A percentile compares a stretch with the other conserved stretches of the same genome.
phyloP scores from a whole-genome alignment of 148 eudicot species.

The Rhododendron mucronatum region DNA sequence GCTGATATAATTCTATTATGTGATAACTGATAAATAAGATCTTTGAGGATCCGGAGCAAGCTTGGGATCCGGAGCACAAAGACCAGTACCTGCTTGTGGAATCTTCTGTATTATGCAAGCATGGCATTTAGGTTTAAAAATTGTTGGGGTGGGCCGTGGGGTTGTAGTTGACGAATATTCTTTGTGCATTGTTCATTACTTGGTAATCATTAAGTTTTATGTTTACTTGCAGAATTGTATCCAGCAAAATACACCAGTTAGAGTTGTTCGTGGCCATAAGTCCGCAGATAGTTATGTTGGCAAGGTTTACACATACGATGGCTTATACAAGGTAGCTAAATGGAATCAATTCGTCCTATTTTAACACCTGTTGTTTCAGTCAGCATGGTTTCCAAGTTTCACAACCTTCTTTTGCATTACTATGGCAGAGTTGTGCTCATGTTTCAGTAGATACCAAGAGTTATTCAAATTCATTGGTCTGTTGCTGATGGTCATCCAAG shows the following conservation, averaged over 20 bases:
- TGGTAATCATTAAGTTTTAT: background rate
- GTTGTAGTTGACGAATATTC: background rate
- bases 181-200: background rate
- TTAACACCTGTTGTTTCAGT: background rate
- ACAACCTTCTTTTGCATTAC: background rate
- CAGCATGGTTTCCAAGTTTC: background rate
- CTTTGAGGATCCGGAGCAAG: background rate
- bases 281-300: slow-evolving; percentile 49
- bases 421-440: background rate
- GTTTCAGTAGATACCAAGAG: background rate
- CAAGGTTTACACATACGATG: slow-evolving; percentile 67
- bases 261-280: slow-evolving; percentile 61
- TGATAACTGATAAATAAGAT: background rate
- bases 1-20: background rate
- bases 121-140: background rate
- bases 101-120: background rate
- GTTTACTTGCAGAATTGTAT: slow-evolving; percentile 43
- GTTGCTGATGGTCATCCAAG: background rate
- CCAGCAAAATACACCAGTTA: slow-evolving; percentile 54
- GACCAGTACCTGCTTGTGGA: background rate
- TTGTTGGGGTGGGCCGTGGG: background rate
- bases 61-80: background rate
- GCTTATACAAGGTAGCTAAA: slow-evolving; percentile 57
- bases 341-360: background rate
- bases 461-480: background rate